Conservation (phyloP, 352 stramenopile genomes). For the Phytophthora pistaciae region DNA sequence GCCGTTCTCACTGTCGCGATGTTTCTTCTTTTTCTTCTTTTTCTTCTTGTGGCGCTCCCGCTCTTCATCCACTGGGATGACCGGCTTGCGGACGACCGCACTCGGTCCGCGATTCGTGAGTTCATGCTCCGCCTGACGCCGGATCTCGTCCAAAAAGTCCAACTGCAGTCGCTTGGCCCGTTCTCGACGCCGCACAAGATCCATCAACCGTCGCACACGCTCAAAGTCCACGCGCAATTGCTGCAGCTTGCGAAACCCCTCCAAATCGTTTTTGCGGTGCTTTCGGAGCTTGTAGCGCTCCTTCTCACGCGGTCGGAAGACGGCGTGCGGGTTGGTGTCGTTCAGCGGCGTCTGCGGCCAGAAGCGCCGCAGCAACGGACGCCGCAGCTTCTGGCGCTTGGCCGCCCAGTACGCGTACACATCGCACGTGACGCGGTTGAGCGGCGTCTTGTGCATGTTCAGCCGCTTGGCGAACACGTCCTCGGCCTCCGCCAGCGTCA, state of each 20-base stretch:
- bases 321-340: slow-evolving; percentile 98
- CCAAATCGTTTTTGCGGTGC: slow-evolving; percentile 97
- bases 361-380: slow-evolving; percentile 95
- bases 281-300: slow-evolving; percentile 97
- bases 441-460: slow-evolving; percentile 69
- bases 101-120: slow-evolving; percentile 50
- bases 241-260: slow-evolving; percentile 95
- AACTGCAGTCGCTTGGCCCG: slow-evolving; percentile 84
- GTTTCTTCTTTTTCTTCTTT: slow-evolving; percentile 84
- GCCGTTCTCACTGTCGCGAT: slow-evolving; percentile 54
- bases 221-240: slow-evolving; percentile 95
- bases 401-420: slow-evolving; percentile 97
- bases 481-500: slow-evolving; percentile 79
- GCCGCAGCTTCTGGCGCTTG: slow-evolving; percentile 93
- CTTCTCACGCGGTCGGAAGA: slow-evolving; percentile 98
- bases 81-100: slow-evolving; percentile 54
- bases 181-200: slow-evolving; percentile 90
- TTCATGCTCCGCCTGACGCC: slow-evolving; percentile 70
- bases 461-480: slow-evolving; percentile 79
- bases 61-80: slow-evolving; percentile 67
- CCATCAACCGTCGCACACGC: slow-evolving; percentile 81
- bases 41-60: slow-evolving; percentile 57
- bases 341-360: slow-evolving; percentile 97
- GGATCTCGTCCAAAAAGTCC: slow-evolving; percentile 83
- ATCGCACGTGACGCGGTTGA: slow-evolving; percentile 80